Percentiles rank a stretch among this genome's conserved stretches.
Evolutionary conservation across 306 rosid species (phyloP).

Genomic region (Macrotyloma uniflorum): DNA sequence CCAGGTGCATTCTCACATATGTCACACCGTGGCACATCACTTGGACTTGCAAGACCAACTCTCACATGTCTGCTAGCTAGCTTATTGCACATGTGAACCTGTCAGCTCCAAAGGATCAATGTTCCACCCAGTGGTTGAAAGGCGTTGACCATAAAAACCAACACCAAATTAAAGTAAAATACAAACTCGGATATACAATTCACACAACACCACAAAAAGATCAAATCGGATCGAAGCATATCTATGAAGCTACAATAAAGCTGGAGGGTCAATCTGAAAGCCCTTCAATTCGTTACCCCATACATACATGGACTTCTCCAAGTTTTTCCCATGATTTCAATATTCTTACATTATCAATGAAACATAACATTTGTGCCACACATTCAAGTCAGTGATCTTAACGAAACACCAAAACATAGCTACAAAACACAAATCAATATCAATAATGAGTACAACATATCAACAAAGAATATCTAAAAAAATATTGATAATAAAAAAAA

Average conservation of each 20-base stretch:
- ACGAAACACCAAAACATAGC: background rate
- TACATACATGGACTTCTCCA: background rate
- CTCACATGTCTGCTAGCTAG: slow-evolving; percentile 95
- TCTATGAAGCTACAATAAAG: background rate
- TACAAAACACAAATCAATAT: background rate
- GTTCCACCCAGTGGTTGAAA: slow-evolving; percentile 26
- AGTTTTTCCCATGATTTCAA: slow-evolving; percentile 11
- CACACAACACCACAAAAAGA: background rate
- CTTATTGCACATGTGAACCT: slow-evolving; percentile 98
- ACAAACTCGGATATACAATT: slow-evolving; percentile 30
- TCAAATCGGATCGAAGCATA: slow-evolving; percentile 18
- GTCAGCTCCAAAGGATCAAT: slow-evolving; percentile 36
- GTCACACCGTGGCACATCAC: slow-evolving; percentile 89
- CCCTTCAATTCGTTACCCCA: slow-evolving; percentile 11
- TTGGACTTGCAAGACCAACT: slow-evolving; percentile 96
- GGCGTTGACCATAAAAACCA: slow-evolving; percentile 15
- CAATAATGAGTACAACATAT: background rate
- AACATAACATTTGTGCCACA: slow-evolving; percentile 5
- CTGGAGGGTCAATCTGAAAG: background rate
- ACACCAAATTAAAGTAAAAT: slow-evolving; percentile 16
- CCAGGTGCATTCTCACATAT: slow-evolving; percentile 99
- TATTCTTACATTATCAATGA: slow-evolving; percentile 14
- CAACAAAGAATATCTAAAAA: background rate
- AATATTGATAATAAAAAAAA: background rate
- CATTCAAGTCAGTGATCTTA: slow-evolving; percentile 14